Base-by-base conservation (phyloP, 2,329 filamentous ascomycete genomes). In the Onygenales sp. region DNA sequence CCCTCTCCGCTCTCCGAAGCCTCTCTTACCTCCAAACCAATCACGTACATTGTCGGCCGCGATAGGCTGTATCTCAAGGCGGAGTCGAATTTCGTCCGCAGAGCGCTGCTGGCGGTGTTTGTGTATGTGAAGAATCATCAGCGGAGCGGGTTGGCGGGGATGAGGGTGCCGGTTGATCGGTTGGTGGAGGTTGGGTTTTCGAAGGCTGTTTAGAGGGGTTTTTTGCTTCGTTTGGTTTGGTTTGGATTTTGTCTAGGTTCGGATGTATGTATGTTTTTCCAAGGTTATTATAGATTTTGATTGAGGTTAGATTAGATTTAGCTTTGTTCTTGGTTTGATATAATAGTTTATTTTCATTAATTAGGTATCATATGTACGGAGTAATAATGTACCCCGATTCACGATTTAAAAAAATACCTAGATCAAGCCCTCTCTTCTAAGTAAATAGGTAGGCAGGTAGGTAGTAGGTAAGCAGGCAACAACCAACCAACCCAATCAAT, bases 41-140 rank as follows among this genome's bases (percentile, higher is more conserved):
- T 79, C 0, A 64, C 80, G 1, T 80, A 80, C 57, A 74, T 80
- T 14, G 61, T 71, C 9, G 68, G 69, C 17, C 71, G 69, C 52
- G 70, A 71, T 51, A 67, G 72, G 56, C 63, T 73, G 60, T 65
- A 61, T 32, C 63, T 72, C 55, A 60, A 61, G 10, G 52, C 56
- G 8, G 60, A 56, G 6, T 65, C 62, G 1, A 63, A 64, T n/a
- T 55, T 62, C 32, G 42, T 64, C 34, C 59, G 68, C 6, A 56
- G 59, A 2, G 11, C 63, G 0, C 54, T 67, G 6, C 57, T 73
- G 31, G 57, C 58, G 52, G 55, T 62, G 3, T 74, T 72, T 52
- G 54, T 73, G 14, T 71, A 66, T 62, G 60, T 71, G 36, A 60
- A 70, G 37, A 67, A 70, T 33, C 69, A 68, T 46, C 71, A 68